These are phyloP conservation scores for Ustilago tritici DNA, from an alignment of 1,284 basidiomycete species.

Conservation along the genomic window DNA sequence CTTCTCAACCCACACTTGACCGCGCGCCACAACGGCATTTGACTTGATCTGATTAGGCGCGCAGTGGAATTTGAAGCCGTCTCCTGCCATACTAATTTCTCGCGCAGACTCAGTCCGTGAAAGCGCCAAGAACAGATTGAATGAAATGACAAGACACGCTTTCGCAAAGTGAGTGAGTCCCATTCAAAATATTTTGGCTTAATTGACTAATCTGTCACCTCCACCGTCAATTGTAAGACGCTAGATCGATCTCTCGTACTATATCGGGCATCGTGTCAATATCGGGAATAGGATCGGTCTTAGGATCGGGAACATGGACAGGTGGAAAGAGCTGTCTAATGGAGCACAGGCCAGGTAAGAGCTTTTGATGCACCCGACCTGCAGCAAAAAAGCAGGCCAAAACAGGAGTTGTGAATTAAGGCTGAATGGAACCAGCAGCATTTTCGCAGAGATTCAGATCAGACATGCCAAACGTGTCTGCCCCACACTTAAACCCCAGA, in stretches of 20 bases:
- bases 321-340: no score
- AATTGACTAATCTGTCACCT: background rate
- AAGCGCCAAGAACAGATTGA: background rate
- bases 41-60: conserved; percentile 8
- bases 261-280: background rate
- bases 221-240: background rate
- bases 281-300: no score
- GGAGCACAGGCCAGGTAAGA: no score
- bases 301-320: no score
- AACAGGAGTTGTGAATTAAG: no score
- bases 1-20: background rate
- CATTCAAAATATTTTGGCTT: background rate
- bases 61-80: background rate
- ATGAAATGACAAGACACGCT: background rate
- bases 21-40: conserved; percentile 3
- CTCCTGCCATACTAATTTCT: background rate
- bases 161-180: background rate
- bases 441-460: no score
- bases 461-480: no score
- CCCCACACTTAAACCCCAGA: no score
- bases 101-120: background rate
- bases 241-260: background rate
- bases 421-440: no score
- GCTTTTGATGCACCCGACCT: no score
- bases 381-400: no score